These are phyloP conservation scores for Plasmopara muralis DNA, from an alignment of 352 stramenopile species.

Conservation along the genomic window DNA sequence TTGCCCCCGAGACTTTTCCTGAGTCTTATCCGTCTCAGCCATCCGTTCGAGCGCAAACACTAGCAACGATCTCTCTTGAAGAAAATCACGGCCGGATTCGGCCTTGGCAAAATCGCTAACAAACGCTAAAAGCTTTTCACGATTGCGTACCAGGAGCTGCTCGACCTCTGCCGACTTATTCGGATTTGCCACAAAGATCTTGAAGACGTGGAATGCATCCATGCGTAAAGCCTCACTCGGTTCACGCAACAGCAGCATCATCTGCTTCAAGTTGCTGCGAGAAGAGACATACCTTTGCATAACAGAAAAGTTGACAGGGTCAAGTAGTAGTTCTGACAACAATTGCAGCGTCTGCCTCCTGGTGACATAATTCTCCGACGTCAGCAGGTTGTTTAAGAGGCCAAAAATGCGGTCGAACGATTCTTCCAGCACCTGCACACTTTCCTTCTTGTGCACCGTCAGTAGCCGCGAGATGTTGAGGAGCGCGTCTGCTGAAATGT, in stretches of 20 bases:
- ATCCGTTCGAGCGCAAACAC: slow-evolving; percentile 68
- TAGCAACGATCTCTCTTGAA: slow-evolving; percentile 65
- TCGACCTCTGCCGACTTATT: slow-evolving; percentile 73
- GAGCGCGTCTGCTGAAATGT: slow-evolving; percentile 78
- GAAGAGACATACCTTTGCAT: slow-evolving; percentile 77
- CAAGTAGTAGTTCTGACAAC: slow-evolving; percentile 64
- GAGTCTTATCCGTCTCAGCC: slow-evolving; percentile 28
- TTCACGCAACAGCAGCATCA: slow-evolving; percentile 73
- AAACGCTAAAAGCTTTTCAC: slow-evolving; percentile 70
- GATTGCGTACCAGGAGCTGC: slow-evolving; percentile 64
- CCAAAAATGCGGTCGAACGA: slow-evolving; percentile 68
- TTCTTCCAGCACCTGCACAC: slow-evolving; percentile 38
- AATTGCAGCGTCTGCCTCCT: slow-evolving; percentile 67
- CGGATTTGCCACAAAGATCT: slow-evolving; percentile 85
- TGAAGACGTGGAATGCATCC: slow-evolving; percentile 85
- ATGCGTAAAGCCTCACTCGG: slow-evolving; percentile 69
- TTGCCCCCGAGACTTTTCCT: slow-evolving; percentile 18
- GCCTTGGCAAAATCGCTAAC: slow-evolving; percentile 71
- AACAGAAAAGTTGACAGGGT: slow-evolving; percentile 66
- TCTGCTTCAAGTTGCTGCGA: slow-evolving; percentile 58
- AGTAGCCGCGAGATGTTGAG: slow-evolving; percentile 72
- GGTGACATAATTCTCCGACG: slow-evolving; percentile 63
- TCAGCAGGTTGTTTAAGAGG: slow-evolving; percentile 53
- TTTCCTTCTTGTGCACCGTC: slow-evolving; percentile 55
- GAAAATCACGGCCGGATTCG: slow-evolving; percentile 65